phyloP scores from a whole-genome alignment of 345 rosid species.

The Pelargonium nanum region DNA sequence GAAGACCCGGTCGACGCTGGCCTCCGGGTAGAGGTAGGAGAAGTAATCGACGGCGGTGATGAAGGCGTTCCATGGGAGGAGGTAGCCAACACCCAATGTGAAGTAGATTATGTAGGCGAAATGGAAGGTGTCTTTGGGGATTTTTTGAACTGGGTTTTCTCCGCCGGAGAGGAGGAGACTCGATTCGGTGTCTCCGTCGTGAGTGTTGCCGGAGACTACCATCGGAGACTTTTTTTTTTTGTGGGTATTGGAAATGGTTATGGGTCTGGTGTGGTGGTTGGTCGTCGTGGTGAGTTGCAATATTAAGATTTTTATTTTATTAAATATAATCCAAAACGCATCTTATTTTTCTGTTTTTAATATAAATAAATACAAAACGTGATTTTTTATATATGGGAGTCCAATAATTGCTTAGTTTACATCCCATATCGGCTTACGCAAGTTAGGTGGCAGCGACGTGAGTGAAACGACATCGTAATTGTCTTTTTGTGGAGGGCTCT shows the following conservation, averaged over 20 bases:
- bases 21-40: slow-evolving; percentile 78
- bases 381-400: too few relatives aligned
- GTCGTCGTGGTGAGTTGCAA: neutral
- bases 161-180: slow-evolving; percentile 28
- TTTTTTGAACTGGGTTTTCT: slow-evolving; percentile 15
- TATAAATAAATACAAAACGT: too few relatives aligned
- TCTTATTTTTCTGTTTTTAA: too few relatives aligned
- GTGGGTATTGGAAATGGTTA: neutral
- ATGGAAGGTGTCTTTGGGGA: slow-evolving; percentile 55
- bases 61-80: slow-evolving; percentile 99
- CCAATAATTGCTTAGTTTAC: neutral
- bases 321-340: too few relatives aligned
- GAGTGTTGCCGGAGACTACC: neutral
- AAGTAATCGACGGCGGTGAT: slow-evolving; percentile 98
- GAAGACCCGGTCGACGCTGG: slow-evolving; percentile 80
- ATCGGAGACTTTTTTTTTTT: neutral
- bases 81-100: slow-evolving; percentile 66
- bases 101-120: slow-evolving; percentile 83
- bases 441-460: neutral
- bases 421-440: neutral
- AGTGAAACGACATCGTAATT: neutral
- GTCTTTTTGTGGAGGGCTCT: neutral
- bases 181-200: slow-evolving; percentile 38
- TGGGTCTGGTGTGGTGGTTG: neutral
- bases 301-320: too few relatives aligned